Evolutionary conservation across 2,329 filamentous ascomycete genomes (phyloP).

Genomic region (Cryphonectria naterciae): DNA sequence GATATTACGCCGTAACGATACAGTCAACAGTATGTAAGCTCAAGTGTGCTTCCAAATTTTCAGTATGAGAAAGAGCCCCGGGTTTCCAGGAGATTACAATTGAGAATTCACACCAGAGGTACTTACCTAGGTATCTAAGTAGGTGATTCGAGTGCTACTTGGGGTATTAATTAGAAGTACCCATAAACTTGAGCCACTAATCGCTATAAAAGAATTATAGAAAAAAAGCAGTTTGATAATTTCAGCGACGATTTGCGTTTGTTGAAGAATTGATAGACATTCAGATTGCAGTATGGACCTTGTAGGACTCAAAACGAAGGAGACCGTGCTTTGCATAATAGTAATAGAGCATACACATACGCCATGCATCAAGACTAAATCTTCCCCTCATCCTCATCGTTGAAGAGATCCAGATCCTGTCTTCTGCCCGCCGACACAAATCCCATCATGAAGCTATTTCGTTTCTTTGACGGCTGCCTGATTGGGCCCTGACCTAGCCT

Average conservation of each 20-base stretch:
- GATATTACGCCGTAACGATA: not conserved
- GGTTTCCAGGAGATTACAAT: not conserved
- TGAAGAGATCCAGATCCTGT: not conserved
- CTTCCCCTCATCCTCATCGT: not conserved
- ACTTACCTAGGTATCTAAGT: no score
- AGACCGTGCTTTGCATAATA: not conserved
- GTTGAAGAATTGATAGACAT: no score
- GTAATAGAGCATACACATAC: not conserved
- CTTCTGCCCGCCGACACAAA: not conserved
- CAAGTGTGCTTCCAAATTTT: not conserved
- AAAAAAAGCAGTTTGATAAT: no score
- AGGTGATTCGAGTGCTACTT: no score
- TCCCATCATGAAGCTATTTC: slow-evolving; percentile 14
- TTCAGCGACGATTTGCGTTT: no score
- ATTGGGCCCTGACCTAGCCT: not conserved
- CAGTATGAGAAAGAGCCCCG: not conserved
- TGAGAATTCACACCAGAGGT: no score
- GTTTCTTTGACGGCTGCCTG: not conserved
- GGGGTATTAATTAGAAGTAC: no score
- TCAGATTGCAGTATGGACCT: no score
- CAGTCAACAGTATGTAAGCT: not conserved
- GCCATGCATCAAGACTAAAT: not conserved
- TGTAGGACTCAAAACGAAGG: not conserved
- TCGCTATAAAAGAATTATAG: no score
- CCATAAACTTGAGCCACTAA: no score